A percentile compares a stretch with the other conserved stretches of the same genome.
These are phyloP conservation scores for Gonium pectorale DNA, from an alignment of 139 green algal species.

Conservation along the genomic window DNA sequence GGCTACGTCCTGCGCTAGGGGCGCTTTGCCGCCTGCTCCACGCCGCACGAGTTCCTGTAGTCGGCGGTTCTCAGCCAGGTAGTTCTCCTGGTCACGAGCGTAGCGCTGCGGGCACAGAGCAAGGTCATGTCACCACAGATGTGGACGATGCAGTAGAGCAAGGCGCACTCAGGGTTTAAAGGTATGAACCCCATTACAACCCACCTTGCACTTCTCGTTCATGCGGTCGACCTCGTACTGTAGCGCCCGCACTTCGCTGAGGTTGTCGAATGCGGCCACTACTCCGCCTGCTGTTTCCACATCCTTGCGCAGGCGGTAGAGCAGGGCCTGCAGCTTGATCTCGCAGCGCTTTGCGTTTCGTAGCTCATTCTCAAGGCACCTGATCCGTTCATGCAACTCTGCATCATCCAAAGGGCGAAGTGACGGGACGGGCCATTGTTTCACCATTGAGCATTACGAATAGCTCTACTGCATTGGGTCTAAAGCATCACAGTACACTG, in stretches of 20 bases:
- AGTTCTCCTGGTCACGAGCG: neutral
- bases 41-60: neutral
- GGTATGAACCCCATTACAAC: no score
- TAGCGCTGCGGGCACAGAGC: neutral
- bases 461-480: no score
- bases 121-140: no score
- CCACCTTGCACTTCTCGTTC: conserved; percentile 62
- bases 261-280: conserved; percentile 63
- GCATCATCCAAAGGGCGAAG: no score
- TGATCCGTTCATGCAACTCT: neutral
- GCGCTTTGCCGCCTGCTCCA: neutral
- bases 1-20: no score
- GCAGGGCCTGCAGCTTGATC: conserved; percentile 84
- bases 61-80: neutral
- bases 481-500: no score
- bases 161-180: no score
- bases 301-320: conserved; percentile 84
- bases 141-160: no score
- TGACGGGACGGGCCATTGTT: no score
- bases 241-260: conserved; percentile 72
- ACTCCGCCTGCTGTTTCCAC: conserved; percentile 47
- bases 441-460: no score
- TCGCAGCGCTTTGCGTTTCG: conserved; percentile 77
- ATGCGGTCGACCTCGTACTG: conserved; percentile 70
- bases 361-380: conserved; percentile 71